Percentiles rank a stretch among this genome's conserved stretches.
Evolutionary conservation across 805 yeast genomes (phyloP).

Genomic region (Sugiyamaella lignohabitans): DNA sequence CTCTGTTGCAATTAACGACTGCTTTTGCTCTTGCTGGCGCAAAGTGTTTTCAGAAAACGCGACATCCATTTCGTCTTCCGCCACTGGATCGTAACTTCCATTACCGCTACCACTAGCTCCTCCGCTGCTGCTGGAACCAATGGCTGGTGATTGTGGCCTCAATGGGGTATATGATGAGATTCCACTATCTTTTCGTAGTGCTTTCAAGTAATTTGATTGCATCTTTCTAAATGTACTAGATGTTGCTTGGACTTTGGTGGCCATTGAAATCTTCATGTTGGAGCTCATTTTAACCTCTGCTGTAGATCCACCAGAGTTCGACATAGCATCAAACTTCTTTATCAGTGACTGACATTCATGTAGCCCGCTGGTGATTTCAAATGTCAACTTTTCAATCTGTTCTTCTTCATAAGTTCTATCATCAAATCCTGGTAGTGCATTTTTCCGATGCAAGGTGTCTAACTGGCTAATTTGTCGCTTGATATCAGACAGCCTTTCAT

Average conservation of each 20-base stretch:
- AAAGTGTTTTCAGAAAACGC: conserved; percentile 35
- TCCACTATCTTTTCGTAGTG: conserved; percentile 57
- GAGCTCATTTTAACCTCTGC: conserved; percentile 61
- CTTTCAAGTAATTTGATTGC: conserved; percentile 84
- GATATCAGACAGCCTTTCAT: conserved; percentile 50
- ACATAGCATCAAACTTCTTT: conserved; percentile 51
- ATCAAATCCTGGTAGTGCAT: conserved; percentile 78
- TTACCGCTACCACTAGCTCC: conserved; percentile 11
- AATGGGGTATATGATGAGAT: background rate
- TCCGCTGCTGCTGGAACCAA: conserved; percentile 32
- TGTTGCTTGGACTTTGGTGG: conserved; percentile 71
- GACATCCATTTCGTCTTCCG: conserved; percentile 27
- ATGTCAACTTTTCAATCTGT: conserved; percentile 72
- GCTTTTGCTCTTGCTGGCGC: conserved; percentile 23
- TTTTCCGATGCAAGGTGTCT: conserved; percentile 67
- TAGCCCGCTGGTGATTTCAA: conserved; percentile 63
- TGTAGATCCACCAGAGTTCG: conserved; percentile 34
- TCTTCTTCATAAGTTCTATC: conserved; percentile 73
- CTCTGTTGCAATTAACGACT: conserved; percentile 27
- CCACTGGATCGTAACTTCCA: conserved; percentile 11
- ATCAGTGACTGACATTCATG: conserved; percentile 74
- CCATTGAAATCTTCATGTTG: conserved; percentile 79
- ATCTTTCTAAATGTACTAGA: conserved; percentile 76
- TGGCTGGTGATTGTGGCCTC: conserved; percentile 23
- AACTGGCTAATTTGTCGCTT: conserved; percentile 51